Evolutionary conservation across 1,284 basidiomycete species (phyloP), one percentile per base, ranked within the genome.

Genomic region (Fistulina hepatica): DNA sequence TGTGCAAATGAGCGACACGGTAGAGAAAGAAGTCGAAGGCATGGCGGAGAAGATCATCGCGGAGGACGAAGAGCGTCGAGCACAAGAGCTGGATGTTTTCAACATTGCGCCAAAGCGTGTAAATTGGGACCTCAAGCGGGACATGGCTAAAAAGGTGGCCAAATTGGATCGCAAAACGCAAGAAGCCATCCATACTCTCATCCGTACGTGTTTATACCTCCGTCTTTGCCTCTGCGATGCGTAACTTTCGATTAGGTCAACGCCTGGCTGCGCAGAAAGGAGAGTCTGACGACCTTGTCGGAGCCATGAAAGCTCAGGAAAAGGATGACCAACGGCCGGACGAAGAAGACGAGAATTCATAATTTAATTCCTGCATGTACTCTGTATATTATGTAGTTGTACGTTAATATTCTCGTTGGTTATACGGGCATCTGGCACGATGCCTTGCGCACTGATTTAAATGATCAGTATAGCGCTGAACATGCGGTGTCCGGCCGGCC

Each of bases 71-170:
- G 72, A 76, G 49, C 76, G 76, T 45, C 65, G 90, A 49, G 73
- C 74, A 2, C 84, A 95, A 59, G 92, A 97, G 50, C 67, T 97
- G 47, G 91, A 97, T 53, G 69, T 97, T 19, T 85, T 91, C 56
- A 97, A 95, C 55, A 97, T 98, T 48, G 93, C 93, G 19, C 94
- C 94, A 2, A 94, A 93, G 67, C 73, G 90, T 34, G 78, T 85
- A 8, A 97, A 97, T 58, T 97, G 94, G 93, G 94, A 97, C 59
- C 65, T 98, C 47, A 97, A 94, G 58, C 77, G 93, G 33, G 91
- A 97, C 53, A 79, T 93, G 61, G 85, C 90, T 40, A 89, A 84
- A 61, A 86, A 93, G 52, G 67, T 94, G 37, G 71, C 76, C 9
- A 93, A 81, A 55, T 65, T 97, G n/a, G 89, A 95, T 53, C 68